Percentiles rank a stretch among this genome's conserved stretches.
These are phyloP conservation scores for Exophiala phaeomuriformis DNA, from an alignment of 2,329 filamentous ascomycete species.

Conservation along the genomic window DNA sequence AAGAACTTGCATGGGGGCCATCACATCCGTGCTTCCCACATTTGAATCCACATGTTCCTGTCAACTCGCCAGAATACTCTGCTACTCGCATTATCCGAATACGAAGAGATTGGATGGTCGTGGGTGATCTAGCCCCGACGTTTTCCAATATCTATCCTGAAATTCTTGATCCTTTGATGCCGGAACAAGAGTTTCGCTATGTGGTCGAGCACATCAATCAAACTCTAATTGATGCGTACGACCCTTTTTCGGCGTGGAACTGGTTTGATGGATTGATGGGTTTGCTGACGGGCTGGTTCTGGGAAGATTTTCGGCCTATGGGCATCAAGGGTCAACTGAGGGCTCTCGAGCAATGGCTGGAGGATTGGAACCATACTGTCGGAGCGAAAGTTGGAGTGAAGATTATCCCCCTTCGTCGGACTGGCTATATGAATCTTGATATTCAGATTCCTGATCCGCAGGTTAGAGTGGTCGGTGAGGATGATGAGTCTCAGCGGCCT, in stretches of 20 bases:
- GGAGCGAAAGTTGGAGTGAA: conserved; percentile 57
- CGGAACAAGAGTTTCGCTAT: conserved; percentile 76
- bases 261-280: conserved; percentile 73
- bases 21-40: conserved; percentile 93
- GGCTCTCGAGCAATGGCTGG: conserved; percentile 70
- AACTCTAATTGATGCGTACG: conserved; percentile 68
- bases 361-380: conserved; percentile 71
- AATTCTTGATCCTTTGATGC: conserved; percentile 78
- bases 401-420: conserved; percentile 70
- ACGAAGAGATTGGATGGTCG: conserved; percentile 80
- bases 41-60: conserved; percentile 79
- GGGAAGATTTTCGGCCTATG: conserved; percentile 73
- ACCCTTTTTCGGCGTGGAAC: conserved; percentile 68
- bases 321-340: conserved; percentile 62
- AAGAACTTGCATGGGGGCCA: conserved; percentile 81
- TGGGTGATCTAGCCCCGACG: conserved; percentile 82
- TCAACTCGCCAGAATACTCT: conserved; percentile 64
- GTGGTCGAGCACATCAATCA: conserved; percentile 76
- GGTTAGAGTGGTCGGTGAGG: conserved; percentile 37
- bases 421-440: conserved; percentile 69
- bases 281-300: conserved; percentile 81
- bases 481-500: conserved; percentile 15
- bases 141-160: conserved; percentile 96
- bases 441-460: conserved; percentile 47
- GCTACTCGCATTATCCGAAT: conserved; percentile 87